Percentiles rank a stretch among this genome's conserved stretches.
These are phyloP conservation scores for Phtheirospermum japonicum DNA, from an alignment of 257 asterid genomes.

Conservation along the genomic window DNA sequence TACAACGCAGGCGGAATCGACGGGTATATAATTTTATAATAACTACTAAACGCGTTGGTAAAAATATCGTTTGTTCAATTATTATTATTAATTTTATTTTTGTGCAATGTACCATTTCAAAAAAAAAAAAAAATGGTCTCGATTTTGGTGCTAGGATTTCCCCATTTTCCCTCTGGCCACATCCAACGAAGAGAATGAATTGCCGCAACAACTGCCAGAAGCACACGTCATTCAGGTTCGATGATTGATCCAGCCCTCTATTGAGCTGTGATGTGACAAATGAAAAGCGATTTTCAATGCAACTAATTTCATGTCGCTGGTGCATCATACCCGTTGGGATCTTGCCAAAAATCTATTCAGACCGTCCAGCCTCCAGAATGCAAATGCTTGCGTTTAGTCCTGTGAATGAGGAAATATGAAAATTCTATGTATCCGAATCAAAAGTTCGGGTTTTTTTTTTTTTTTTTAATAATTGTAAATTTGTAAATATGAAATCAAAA, in stretches of 20 bases:
- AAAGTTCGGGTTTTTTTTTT: no score
- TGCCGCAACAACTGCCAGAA: conserved; percentile 33
- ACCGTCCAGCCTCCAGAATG: no score
- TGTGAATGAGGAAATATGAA: no score
- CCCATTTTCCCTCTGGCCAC: conserved; percentile 17
- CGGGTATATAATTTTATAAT: conserved; percentile 38
- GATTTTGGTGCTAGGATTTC: conserved; percentile 30
- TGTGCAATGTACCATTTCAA: no score
- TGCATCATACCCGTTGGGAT: not conserved
- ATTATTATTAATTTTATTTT: not conserved
- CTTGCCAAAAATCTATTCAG: no score
- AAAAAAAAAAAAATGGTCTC: no score
- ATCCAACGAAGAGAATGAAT: conserved; percentile 39
- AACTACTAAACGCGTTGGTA: not conserved
- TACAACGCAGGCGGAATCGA: conserved; percentile 42
- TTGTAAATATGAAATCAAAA: not conserved
- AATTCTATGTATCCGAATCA: no score
- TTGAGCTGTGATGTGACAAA: no score
- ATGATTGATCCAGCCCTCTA: not conserved
- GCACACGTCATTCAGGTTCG: conserved; percentile 40
- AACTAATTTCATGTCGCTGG: no score
- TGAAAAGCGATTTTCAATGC: no score
- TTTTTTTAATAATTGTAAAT: no score
- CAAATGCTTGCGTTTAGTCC: no score
- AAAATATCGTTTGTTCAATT: not conserved